phyloP scores from a whole-genome alignment of 805 yeast genomes.

The Yamadazyma philogaea region DNA sequence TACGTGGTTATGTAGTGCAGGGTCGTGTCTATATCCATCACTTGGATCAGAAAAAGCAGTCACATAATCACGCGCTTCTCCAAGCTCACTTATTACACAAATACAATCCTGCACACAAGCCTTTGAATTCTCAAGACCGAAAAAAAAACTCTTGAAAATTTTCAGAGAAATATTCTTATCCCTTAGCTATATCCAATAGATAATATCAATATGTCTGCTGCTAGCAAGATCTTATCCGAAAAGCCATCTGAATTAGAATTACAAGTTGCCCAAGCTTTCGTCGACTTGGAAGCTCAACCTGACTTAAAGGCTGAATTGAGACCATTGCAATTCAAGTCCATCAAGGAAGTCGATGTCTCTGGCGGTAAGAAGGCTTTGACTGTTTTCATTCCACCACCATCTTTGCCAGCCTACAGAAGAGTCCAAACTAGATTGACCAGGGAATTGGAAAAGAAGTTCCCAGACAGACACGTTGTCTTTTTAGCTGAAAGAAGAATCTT shows the following conservation, averaged over 20 bases:
- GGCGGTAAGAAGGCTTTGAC: slow-evolving; percentile 99
- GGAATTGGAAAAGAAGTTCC: slow-evolving; percentile 99
- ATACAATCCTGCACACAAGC: slow-evolving; percentile 1
- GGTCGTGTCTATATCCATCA: not conserved
- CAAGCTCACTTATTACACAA: not conserved
- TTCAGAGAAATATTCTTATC: slow-evolving; percentile 9
- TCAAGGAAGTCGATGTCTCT: slow-evolving; percentile 95
- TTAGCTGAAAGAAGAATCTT: slow-evolving; percentile 99
- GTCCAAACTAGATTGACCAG: slow-evolving; percentile 97
- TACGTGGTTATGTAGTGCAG: no score
- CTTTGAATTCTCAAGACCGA: not conserved
- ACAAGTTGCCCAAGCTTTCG: slow-evolving; percentile 98
- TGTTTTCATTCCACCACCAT: slow-evolving; percentile 97
- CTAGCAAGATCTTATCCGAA: slow-evolving; percentile 89
- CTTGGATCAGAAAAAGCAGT: slow-evolving; percentile 10
- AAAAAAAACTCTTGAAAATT: slow-evolving; percentile 13
- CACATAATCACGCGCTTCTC: slow-evolving; percentile 13
- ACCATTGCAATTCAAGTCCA: slow-evolving; percentile 97
- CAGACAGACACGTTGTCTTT: slow-evolving; percentile 99
- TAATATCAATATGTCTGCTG: slow-evolving; percentile 77
- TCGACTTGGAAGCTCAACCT: slow-evolving; percentile 93
- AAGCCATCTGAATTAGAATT: slow-evolving; percentile 98
- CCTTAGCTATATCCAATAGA: slow-evolving; percentile 4
- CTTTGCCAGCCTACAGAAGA: slow-evolving; percentile 89
- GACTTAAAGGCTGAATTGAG: slow-evolving; percentile 97